These are phyloP conservation scores for Aureobasidium vineae DNA, from an alignment of 2,329 filamentous ascomycete genomes.

Conservation along the genomic window DNA sequence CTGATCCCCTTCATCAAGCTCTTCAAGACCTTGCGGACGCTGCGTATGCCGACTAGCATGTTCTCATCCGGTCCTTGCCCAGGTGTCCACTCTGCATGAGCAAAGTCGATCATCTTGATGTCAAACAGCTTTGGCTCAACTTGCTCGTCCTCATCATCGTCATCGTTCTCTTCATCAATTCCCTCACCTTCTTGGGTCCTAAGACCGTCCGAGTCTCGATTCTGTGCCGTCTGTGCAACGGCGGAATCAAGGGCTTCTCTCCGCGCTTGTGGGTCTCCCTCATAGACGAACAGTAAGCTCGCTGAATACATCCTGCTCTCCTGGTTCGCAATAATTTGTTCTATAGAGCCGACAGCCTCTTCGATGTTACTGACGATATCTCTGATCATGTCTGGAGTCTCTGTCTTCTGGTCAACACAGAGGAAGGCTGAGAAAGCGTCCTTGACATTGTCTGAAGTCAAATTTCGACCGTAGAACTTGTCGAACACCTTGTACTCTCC, in stretches of 20 bases:
- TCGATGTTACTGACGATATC: slow-evolving; percentile 40
- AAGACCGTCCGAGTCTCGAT: background rate
- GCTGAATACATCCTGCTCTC: slow-evolving; percentile 68
- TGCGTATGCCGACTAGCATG: slow-evolving; percentile 69
- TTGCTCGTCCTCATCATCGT: slow-evolving; percentile 56
- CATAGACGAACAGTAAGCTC: slow-evolving; percentile 64
- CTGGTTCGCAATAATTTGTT: slow-evolving; percentile 57
- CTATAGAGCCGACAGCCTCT: slow-evolving; percentile 53
- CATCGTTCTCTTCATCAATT: slow-evolving; percentile 50
- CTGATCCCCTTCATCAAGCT: slow-evolving; percentile 48
- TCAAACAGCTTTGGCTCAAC: slow-evolving; percentile 65
- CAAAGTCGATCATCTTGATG: slow-evolving; percentile 94
- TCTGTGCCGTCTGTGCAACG: slow-evolving; percentile 8
- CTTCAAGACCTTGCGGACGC: slow-evolving; percentile 67
- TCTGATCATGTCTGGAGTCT: slow-evolving; percentile 46
- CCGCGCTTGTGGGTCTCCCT: slow-evolving; percentile 60
- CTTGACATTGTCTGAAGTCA: slow-evolving; percentile 55
- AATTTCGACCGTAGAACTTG: slow-evolving; percentile 64
- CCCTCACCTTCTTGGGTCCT: slow-evolving; percentile 32
- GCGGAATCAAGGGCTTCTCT: slow-evolving; percentile 30
- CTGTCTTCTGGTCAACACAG: slow-evolving; percentile 42
- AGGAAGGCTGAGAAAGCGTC: slow-evolving; percentile 60
- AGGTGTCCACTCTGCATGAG: slow-evolving; percentile 81
- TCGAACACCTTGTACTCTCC: slow-evolving; percentile 58
- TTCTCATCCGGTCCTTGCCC: slow-evolving; percentile 87